These are phyloP conservation scores for Bruguiera parviflora DNA, from an alignment of 345 rosid genomes.

Conservation along the genomic window DNA sequence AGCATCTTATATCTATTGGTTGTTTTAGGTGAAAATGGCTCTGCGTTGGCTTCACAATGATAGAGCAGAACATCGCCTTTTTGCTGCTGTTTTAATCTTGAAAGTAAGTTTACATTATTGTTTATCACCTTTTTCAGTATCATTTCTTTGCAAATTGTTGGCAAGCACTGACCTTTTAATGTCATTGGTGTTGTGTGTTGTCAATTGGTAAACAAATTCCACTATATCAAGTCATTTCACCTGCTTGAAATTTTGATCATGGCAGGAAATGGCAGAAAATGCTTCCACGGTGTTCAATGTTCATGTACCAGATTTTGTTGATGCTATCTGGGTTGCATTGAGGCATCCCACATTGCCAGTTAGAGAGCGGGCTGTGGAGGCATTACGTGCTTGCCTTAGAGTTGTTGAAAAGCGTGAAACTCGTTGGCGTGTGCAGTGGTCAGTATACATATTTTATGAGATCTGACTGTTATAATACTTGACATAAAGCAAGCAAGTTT, in stretches of 20 bases:
- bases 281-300: slow-evolving; percentile 98
- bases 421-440: slow-evolving; percentile 99
- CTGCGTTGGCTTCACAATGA: slow-evolving; percentile 84
- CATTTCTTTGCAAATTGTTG: background rate
- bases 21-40: slow-evolving; percentile 71
- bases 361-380: slow-evolving; percentile 94
- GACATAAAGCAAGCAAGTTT: background rate
- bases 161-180: too few relatives aligned
- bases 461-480: background rate
- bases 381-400: slow-evolving; percentile 97
- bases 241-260: slow-evolving; percentile 14
- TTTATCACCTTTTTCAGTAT: background rate
- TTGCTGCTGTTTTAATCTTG: slow-evolving; percentile 87
- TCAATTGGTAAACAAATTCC: background rate
- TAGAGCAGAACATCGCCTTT: slow-evolving; percentile 80
- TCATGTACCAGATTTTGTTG: slow-evolving; percentile 93
- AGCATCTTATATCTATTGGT: slow-evolving; percentile 6
- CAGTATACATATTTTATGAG: slow-evolving; percentile 18
- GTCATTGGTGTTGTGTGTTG: background rate
- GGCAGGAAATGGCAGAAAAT: slow-evolving; percentile 98
- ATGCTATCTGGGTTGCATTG: slow-evolving; percentile 97
- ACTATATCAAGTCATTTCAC: background rate
- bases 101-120: slow-evolving; percentile 45
- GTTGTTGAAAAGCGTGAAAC: slow-evolving; percentile 99
- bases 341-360: slow-evolving; percentile 89